Percentiles rank a stretch among this genome's conserved stretches.
Evolutionary conservation across 176 grass and related monocot species (phyloP).

Genomic region (Ensete glaucum): DNA sequence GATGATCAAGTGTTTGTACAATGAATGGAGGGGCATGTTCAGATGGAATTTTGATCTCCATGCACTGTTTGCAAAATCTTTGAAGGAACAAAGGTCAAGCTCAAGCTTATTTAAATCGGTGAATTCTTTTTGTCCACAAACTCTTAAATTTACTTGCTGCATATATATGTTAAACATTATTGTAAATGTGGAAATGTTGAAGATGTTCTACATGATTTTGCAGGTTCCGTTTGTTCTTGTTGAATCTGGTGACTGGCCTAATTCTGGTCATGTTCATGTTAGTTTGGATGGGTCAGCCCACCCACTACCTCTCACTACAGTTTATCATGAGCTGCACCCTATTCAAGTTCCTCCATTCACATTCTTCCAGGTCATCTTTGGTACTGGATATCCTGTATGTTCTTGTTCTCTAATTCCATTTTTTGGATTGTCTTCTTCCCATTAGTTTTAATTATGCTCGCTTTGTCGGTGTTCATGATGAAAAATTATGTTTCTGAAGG

Average conservation of each 20-base stretch:
- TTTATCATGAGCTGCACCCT: conserved; percentile 76
- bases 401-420: conserved; percentile 12
- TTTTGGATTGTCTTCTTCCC: neutral
- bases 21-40: conserved; percentile 91
- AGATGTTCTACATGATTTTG: conserved; percentile 10
- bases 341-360: conserved; percentile 68
- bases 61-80: conserved; percentile 62
- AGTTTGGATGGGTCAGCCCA: conserved; percentile 53
- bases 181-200: neutral
- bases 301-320: conserved; percentile 72
- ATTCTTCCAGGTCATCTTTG: conserved; percentile 73
- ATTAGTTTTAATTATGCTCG: neutral
- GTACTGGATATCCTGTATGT: conserved; percentile 80
- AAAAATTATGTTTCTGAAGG: conserved; percentile 28
- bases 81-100: conserved; percentile 62
- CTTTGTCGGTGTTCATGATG: conserved; percentile 9
- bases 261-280: conserved; percentile 39
- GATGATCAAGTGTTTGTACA: conserved; percentile 63
- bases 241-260: conserved; percentile 28
- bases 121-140: conserved; percentile 23
- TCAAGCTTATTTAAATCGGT: conserved; percentile 53
- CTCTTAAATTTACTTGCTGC: conserved; percentile 10
- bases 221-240: conserved; percentile 74
- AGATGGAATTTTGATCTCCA: conserved; percentile 90
- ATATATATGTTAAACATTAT: neutral